A percentile compares a stretch with the other conserved stretches of the same genome.
These are phyloP conservation scores for Colletotrichum costaricense DNA, from an alignment of 2,329 filamentous ascomycete species.

Conservation along the genomic window DNA sequence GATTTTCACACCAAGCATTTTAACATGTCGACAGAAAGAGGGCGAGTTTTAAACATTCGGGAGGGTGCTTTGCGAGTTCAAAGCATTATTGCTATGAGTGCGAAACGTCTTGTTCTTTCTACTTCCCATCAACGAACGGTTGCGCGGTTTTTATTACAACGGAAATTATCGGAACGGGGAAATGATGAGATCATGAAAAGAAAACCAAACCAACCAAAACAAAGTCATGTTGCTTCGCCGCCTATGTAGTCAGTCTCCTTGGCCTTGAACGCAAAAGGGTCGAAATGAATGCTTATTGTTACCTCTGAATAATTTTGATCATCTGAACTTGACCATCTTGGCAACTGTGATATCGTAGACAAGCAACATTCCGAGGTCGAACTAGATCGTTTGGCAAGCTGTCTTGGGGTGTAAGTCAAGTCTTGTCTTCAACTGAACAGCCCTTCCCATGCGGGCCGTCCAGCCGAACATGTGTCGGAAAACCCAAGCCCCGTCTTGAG, in stretches of 20 bases:
- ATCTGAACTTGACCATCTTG: neutral
- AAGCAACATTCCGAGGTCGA: neutral
- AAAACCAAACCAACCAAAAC: neutral
- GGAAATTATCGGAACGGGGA: constrained; percentile 24
- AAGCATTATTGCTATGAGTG: constrained; percentile 19
- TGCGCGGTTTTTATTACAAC: constrained; percentile 13
- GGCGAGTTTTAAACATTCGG: constrained; percentile 3
- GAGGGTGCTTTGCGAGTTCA: constrained; percentile 28
- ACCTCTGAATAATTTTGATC: neutral
- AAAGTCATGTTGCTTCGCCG: constrained; percentile 32
- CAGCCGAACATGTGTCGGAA: neutral
- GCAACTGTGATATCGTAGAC: neutral
- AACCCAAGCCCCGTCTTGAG: neutral
- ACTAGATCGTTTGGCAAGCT: neutral
- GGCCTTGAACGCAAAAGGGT: constrained; percentile 9
- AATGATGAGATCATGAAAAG: constrained; percentile 31
- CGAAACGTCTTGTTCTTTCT: constrained; percentile 7
- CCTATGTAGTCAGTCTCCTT: constrained; percentile 31
- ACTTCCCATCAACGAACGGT: neutral
- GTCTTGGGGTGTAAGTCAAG: too few species aligned
- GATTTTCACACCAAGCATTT: constrained; percentile 6
- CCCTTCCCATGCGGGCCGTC: neutral
- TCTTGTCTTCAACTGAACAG: neutral
- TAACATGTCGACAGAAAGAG: neutral
- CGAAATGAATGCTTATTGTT: constrained; percentile 31